Base-by-base conservation (phyloP, 2,329 filamentous ascomycete species). In the Cordyceps fumosorosea region DNA sequence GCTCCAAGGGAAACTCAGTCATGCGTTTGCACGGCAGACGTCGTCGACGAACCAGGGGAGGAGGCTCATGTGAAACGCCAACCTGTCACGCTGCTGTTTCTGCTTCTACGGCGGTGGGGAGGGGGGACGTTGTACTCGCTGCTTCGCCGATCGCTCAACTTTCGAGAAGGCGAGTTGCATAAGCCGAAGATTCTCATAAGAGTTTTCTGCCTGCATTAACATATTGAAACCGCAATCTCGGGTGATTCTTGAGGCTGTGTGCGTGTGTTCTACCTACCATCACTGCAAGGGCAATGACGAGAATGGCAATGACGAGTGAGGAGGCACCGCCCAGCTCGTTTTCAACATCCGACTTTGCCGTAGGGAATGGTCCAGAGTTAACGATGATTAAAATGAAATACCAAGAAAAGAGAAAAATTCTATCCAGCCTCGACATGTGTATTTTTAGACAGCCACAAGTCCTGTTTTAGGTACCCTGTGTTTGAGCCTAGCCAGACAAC, bases 71-170 rank as follows among this genome's bases (percentile, higher is more conserved):
- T 57, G 55, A 57, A 50, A 57, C 55, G 32, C 55, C 55, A 57
- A 57, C 55, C 20, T 57, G 55, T 50, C 55, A 44, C 55, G 44
- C 20, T 16, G 45, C 55, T 40, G 55, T 57, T 57, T 57, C 55
- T 50, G 20, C 55, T 10, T 50, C 4, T 7, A 12, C 6, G 2
- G 10, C 32, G 29, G 3, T 5, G 50, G 48, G 26, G 26, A n/a
- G 26, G 24, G 24, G 6, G 5, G 44, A 6, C 18, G 18, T 47
- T 11, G 20, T 22, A 8, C n/a, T 47, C 22, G 12, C 10, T 3
- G 18, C 40, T 6, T 11, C 11, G 40, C 40, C 14, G 40, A 44
- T 44, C 16, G 16, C 40, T 44, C 3, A 14, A 18, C 40, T 44
- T 44, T 44, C 16, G 14, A 44, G 18, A 44, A 44, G 40, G 6